A percentile compares a stretch with the other conserved stretches of the same genome.
Conservation (phyloP, 805 yeast species). For the Ogataea minuta region DNA sequence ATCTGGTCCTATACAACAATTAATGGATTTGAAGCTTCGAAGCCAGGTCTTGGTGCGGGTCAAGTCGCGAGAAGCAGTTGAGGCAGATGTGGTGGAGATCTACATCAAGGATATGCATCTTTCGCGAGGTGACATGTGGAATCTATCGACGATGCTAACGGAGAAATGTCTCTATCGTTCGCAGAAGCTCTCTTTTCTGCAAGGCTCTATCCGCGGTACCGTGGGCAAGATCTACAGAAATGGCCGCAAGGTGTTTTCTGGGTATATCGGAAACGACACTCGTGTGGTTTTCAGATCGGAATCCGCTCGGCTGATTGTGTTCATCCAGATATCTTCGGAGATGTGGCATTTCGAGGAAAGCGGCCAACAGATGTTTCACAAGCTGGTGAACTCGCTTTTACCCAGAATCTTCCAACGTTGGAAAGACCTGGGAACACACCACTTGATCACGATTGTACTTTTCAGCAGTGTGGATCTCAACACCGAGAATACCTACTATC, state of each 20-base stretch:
- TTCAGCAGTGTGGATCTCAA: conserved; percentile 78
- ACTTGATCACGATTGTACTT: conserved; percentile 81
- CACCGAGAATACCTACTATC: conserved; percentile 38
- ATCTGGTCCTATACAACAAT: conserved; percentile 56
- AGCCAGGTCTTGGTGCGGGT: conserved; percentile 59
- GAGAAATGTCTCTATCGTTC: conserved; percentile 64
- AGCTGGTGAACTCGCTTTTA: conserved; percentile 84
- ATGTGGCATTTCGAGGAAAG: conserved; percentile 99
- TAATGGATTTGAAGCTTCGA: conserved; percentile 65
- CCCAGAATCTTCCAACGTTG: conserved; percentile 87
- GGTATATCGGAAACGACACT: conserved; percentile 71
- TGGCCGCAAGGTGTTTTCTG: conserved; percentile 72
- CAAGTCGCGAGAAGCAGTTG: conserved; percentile 46
- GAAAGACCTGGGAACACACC: conserved; percentile 86
- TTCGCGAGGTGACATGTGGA: conserved; percentile 94
- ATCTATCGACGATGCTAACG: conserved; percentile 58
- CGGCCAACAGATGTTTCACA: conserved; percentile 92
- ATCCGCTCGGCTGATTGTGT: conserved; percentile 76
- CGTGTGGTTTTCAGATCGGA: conserved; percentile 87
- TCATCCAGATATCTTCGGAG: conserved; percentile 87
- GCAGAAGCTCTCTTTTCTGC: conserved; percentile 62
- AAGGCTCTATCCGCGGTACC: conserved; percentile 56
- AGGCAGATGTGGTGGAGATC: conserved; percentile 80
- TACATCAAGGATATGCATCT: conserved; percentile 76
- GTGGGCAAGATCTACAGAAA: conserved; percentile 62